These are phyloP conservation scores for Candida alai DNA, from an alignment of 805 yeast species.

Conservation along the genomic window DNA sequence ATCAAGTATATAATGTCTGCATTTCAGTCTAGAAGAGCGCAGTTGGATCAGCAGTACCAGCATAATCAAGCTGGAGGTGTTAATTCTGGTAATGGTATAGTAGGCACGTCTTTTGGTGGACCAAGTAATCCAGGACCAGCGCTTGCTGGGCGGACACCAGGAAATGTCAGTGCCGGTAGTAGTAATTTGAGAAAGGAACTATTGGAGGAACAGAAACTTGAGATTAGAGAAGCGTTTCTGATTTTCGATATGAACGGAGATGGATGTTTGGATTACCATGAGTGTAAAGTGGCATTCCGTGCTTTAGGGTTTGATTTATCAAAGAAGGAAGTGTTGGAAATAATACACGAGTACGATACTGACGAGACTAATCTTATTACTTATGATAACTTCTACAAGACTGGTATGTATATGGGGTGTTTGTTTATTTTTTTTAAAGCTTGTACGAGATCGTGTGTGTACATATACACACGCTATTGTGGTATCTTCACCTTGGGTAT, in stretches of 20 bases:
- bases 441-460: neutral
- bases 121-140: neutral
- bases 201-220: constrained; percentile 83
- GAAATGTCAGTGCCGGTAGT: constrained; percentile 1
- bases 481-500: too few relatives aligned
- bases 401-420: constrained; percentile 44
- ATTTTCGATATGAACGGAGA: constrained; percentile 91
- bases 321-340: constrained; percentile 68
- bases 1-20: too few relatives aligned
- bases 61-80: too few relatives aligned
- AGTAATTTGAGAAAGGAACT: constrained; percentile 58
- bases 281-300: constrained; percentile 85
- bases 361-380: constrained; percentile 70
- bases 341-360: constrained; percentile 77
- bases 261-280: constrained; percentile 88
- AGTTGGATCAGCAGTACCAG: too few relatives aligned
- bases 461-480: too few relatives aligned
- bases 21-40: too few relatives aligned
- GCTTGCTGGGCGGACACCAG: neutral
- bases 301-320: constrained; percentile 89
- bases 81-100: too few relatives aligned
- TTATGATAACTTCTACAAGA: constrained; percentile 77
- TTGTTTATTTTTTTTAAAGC: neutral
- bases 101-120: too few relatives aligned
- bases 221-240: constrained; percentile 86